phyloP scores from a whole-genome alignment of 2,329 filamentous ascomycete genomes.

The Achaetomium macrosporum region DNA sequence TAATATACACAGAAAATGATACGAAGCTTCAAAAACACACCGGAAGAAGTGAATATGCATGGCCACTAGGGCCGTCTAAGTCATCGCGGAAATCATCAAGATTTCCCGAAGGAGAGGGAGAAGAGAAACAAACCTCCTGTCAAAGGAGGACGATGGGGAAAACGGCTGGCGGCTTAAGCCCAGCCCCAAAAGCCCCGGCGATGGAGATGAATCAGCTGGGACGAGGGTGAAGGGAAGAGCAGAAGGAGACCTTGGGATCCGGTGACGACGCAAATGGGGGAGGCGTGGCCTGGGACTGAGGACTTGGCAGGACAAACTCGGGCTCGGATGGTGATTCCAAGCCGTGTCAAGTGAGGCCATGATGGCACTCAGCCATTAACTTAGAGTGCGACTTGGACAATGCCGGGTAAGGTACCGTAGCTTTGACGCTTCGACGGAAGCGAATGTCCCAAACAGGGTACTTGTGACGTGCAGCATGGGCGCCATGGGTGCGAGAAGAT shows the following conservation, averaged over 20 bases:
- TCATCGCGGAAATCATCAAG: slow-evolving; percentile 37
- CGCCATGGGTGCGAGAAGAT: slow-evolving; percentile 25
- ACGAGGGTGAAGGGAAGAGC: slow-evolving; percentile 16
- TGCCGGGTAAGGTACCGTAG: too few relatives aligned
- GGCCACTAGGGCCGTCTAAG: slow-evolving; percentile 37
- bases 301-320: neutral
- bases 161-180: slow-evolving; percentile 26
- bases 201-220: slow-evolving; percentile 26
- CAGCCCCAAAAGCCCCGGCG: slow-evolving; percentile 24
- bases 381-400: neutral
- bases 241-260: slow-evolving; percentile 20
- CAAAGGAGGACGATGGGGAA: slow-evolving; percentile 17
- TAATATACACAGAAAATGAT: slow-evolving; percentile 25
- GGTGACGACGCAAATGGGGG: slow-evolving; percentile 7
- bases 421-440: slow-evolving; percentile 7
- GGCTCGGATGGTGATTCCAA: neutral
- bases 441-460: slow-evolving; percentile 13
- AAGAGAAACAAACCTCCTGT: slow-evolving; percentile 20
- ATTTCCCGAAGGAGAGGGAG: slow-evolving; percentile 17
- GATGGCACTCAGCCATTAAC: neutral
- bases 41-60: slow-evolving; percentile 25
- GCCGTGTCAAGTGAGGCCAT: slow-evolving; percentile 2
- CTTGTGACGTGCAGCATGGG: slow-evolving; percentile 22
- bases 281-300: neutral
- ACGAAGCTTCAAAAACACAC: slow-evolving; percentile 27